Base-by-base conservation (phyloP, 2,329 filamentous ascomycete genomes). In the Pseudogymnoascus verrucosus region DNA sequence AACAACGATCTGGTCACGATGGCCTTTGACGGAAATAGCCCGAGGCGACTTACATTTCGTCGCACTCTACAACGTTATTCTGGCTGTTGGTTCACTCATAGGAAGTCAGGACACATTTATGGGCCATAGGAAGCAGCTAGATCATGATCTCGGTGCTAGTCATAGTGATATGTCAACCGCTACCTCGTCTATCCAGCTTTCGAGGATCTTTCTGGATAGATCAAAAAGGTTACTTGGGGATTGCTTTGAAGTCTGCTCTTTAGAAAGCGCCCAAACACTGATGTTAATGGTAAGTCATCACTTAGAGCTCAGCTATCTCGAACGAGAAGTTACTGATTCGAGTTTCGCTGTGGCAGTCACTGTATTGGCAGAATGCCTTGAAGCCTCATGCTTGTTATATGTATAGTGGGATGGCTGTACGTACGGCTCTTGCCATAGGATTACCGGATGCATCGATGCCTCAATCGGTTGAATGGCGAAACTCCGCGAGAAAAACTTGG, bases 341-440 rank as follows among this genome's bases (percentile, higher is more conserved):
- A 40, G 37, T 21, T 42, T 42, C 16, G 8, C 39, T 42, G 39
- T 40, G 39, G 39, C 28, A 70, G 68, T 68, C 69, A 4, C 60
- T 74, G 10, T 74, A 71, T 60, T 74, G 71, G 44, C 73, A 74
- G 62, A 72, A 74, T 62, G 71, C 73, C 5, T 51, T 75, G 21
- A 71, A 72, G 28, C 72, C 72, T 8, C 73, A 75, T 66, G 71
- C 69, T 63, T 74, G 72, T 64, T 74, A 72, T 65, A 72, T 74
- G 70, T 73, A 74, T 63, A 74, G 71, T 62, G 73, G 73, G 2
- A 74, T 73, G 71, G 73, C 73, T 59, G 71, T 72, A 3, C 66
- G 73, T 31, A 73, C 73, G 16, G 73, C 73, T 2, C 67, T 73
- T 2, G 73, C 73, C 10, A 74, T 75, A 61, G 73, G 73, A 4